Evolutionary conservation across 352 stramenopile genomes (phyloP), one percentile per base, ranked within the genome.

Genomic region (Pythium utonaiense): DNA sequence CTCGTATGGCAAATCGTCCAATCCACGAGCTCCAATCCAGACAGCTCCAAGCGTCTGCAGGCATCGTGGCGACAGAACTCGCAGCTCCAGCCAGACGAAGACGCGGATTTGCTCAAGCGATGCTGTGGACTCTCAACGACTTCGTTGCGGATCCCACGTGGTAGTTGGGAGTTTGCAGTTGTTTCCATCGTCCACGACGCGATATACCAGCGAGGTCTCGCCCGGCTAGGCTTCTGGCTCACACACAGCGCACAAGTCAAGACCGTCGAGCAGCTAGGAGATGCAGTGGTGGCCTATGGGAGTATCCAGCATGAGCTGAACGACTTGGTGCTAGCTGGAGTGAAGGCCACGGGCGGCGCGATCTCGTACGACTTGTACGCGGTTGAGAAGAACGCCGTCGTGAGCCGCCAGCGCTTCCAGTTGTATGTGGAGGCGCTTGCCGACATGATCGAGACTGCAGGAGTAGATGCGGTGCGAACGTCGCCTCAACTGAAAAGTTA

Each of bases 121-220:
- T 60, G 53, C 21, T 60, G 53, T 45, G 40, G 53, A 0, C 30
- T 60, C 30, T 41, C 53, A 1, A 60, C n/a, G 3, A n/a, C 9
- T 4, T 14, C 12, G 31, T 9, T 55, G 22, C 14, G 14, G 1
- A 49, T 62, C 8, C 55, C 34, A 36, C 28, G 42, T 40, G 76
- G 76, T 6, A 85, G 74, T 34, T 88, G 78, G 78, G 74, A 84
- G 40, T 85, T 85, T 65, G 78, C 69, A 14, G 69, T 69, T 2
- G 57, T 70, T 16, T 77, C 70, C 6, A 85, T 88, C 55, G 55
- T 55, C n/a, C 72, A 81, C 40, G 78, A 86, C 38, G 73, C 64
- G 6, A 62, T 70, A n/a, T 88, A 88, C 50, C 78, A 88, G 60
- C 42, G 53, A 4, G 69, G 55, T 4, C 57, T 88, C 9, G 74